phyloP scores from a whole-genome alignment of 176 grass and related monocot genomes.

The Carex myosuroides region DNA sequence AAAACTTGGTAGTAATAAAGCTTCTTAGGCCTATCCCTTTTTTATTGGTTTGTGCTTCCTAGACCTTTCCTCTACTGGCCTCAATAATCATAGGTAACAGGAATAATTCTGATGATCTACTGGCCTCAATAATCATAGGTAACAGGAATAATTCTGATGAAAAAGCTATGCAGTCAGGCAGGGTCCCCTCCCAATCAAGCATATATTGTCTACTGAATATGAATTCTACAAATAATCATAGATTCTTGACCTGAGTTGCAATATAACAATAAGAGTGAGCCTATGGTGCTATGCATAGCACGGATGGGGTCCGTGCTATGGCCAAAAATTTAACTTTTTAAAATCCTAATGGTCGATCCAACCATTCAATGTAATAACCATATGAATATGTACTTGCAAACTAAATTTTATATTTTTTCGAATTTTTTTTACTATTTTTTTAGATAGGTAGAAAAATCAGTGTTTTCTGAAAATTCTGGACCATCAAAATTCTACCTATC shows the following conservation, averaged over 20 bases:
- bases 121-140: not conserved
- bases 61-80: not conserved
- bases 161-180: not conserved
- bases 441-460: no score
- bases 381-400: no score
- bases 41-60: no score
- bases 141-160: not conserved
- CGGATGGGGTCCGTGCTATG: no score
- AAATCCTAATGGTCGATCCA: no score
- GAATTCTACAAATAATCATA: not conserved
- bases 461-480: no score
- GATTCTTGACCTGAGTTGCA: not conserved
- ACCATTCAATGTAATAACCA: no score
- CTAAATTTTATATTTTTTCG: no score
- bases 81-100: not conserved
- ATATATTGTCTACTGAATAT: not conserved
- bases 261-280: not conserved
- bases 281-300: no score
- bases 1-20: not conserved
- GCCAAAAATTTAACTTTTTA: no score
- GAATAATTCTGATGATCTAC: not conserved
- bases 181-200: not conserved
- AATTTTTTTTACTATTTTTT: no score
- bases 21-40: not conserved
- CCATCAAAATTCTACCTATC: no score